A percentile compares a stretch with the other conserved stretches of the same genome.
These are phyloP conservation scores for Smallanthus sonchifolius DNA, from an alignment of 129 eudicot species.

Conservation along the genomic window DNA sequence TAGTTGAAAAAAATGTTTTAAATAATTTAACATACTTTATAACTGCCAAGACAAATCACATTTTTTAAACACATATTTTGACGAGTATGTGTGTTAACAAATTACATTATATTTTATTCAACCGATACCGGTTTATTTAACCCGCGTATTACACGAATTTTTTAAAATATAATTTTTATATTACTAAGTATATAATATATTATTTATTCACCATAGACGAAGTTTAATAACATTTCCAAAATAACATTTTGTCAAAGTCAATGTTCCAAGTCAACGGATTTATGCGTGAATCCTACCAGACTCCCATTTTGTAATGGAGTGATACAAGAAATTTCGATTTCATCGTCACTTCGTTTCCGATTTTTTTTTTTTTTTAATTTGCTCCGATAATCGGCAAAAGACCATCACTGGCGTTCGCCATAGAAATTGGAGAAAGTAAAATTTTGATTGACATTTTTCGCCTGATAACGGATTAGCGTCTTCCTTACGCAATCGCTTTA, in stretches of 20 bases:
- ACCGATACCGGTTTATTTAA: too few relatives aligned
- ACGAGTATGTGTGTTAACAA: too few relatives aligned
- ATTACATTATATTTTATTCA: too few relatives aligned
- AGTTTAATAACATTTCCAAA: neutral
- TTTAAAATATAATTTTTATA: too few relatives aligned
- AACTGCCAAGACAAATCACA: too few relatives aligned
- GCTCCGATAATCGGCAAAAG: neutral
- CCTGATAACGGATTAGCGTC: neutral
- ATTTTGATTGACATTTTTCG: neutral
- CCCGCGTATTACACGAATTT: too few relatives aligned
- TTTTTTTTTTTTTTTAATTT: neutral
- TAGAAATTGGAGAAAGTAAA: neutral
- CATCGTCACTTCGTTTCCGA: neutral
- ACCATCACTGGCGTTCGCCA: neutral
- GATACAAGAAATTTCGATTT: neutral
- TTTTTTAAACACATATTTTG: too few relatives aligned
- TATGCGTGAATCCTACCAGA: slow-evolving; percentile 2
- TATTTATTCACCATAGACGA: too few relatives aligned
- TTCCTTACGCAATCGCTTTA: slow-evolving; percentile 6
- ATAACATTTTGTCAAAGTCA: neutral
- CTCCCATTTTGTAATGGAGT: neutral
- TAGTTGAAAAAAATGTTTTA: too few relatives aligned
- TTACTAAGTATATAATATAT: too few relatives aligned
- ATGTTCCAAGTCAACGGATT: neutral
- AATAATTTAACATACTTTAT: too few relatives aligned